Base-by-base conservation (phyloP, 805 yeast species). In the Candida verbasci region DNA sequence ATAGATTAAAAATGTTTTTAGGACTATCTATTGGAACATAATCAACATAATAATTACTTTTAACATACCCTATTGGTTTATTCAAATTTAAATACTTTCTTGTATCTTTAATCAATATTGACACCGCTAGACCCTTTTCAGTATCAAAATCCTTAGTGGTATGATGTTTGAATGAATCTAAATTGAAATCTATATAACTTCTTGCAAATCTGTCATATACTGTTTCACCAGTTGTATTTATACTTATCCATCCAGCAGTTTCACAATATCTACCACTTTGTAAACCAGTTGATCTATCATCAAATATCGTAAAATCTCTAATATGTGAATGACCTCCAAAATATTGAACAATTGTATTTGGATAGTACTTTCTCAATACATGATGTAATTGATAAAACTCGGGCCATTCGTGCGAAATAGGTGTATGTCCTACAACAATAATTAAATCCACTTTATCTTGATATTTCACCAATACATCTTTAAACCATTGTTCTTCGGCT, bases 301-400 rank as follows among this genome's bases (percentile, higher is more conserved):
- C 97, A 34, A 80, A 66, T 3, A 76, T 63, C 6, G 76, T 72
- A 56, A 82, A 91, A 57, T 91, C 97, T 43, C 97, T 68, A 11
- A 91, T 78, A 54, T 91, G 97, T 20, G 94, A 80, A 59, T 91
- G 97, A 1, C 97, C 97, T 1, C 97, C 97, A 58, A 91, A 82
- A 48, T 83, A 86, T 55, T 87, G 96, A 36, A 91, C 83, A 0
- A 78, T 65, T 0, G 72, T 69, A 21, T 68, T 54, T 5, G 94
- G 91, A 48, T 75, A 83, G 18, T 58, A 62, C 17, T 53, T 41
- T 41, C 97, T 72, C 18, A 91, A 57, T 5, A 55, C 57, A 0
- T 50, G 29, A 45, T 80, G 79, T 27, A 81, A 54, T 3, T 58
- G 40, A 40, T 59, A 58, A 43, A 76, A 52, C 51, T 82, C 88